Conservation (phyloP, 495 filamentous ascomycete genomes). For the Talaromyces wortmannii region DNA sequence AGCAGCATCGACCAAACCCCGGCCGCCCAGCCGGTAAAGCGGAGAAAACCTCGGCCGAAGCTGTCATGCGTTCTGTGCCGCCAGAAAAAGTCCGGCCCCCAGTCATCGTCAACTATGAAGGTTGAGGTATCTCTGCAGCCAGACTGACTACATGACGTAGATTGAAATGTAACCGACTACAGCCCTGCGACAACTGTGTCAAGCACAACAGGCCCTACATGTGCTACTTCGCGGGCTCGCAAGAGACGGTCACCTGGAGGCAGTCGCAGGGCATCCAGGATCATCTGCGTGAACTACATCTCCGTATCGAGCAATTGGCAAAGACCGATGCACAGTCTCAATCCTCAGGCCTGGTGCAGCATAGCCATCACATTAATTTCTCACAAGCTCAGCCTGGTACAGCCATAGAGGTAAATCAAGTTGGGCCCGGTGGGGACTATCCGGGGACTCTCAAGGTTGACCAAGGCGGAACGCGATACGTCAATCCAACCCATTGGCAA, state of each 20-base stretch:
- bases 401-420: neutral
- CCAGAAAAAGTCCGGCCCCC: slow-evolving; percentile 13
- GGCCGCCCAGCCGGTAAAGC: slow-evolving; percentile 5
- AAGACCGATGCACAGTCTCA: neutral
- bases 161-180: neutral
- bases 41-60: slow-evolving; percentile 13
- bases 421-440: neutral
- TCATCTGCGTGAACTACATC: slow-evolving; percentile 9
- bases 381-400: neutral
- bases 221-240: neutral
- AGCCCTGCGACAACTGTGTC: neutral
- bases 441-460: neutral
- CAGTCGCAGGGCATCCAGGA: slow-evolving; percentile 12
- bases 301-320: neutral
- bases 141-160: slow-evolving; percentile 1
- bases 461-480: neutral
- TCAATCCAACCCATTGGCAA: neutral
- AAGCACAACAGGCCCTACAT: neutral
- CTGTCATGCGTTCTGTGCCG: slow-evolving; percentile 13
- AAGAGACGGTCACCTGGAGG: neutral
- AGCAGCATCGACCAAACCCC: neutral
- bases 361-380: neutral
- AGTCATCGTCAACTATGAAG: no score
- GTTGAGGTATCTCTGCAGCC: neutral
- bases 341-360: neutral